Base-by-base conservation (phyloP, 192 early-diverging fungal genomes). In the Pilobolus umbonatus region DNA sequence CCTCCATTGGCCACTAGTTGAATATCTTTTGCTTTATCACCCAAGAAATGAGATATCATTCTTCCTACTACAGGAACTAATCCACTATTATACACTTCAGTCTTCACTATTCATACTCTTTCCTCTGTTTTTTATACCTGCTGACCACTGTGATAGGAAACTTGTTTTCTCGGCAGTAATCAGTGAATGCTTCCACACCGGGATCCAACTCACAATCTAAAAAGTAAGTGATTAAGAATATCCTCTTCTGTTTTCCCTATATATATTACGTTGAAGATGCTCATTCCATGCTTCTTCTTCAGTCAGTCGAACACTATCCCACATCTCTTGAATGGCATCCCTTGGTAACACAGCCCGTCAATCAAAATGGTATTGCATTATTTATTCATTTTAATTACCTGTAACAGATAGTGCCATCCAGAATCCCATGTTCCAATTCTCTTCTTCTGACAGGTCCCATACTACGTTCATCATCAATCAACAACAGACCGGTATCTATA, bases 111-210 rank as follows among this genome's bases (percentile, higher is more conserved):
- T 12, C 10, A 28, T 9, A 35, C 34, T 30, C 17, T 35, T 17
- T 21, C 34, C 11, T 12, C 9, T 12, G 21, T 25, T 29, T 39
- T 15, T 15, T 36, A 2, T 66, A 75, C 59, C 77, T 80, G 68
- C 80, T 82, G 9, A 89, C 70, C 3, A 91, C 76, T 15, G 77
- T 79, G 29, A 91, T 71, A 14, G 89, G 82, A 19, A 86, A 74
- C 7, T 67, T 30, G 14, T 83, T 65, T 22, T 61, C 43, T 10
- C 68, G 43, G 28, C 76, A 77, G 36, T 75, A 82, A 8, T 76
- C 61, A 56, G 80, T 77, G 60, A 88, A 82, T 0, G 44, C 48
- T 6, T 61, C 49, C 61, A 91, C 88, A 3, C 77, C 72, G 19
- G 85, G 78, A 52, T 89, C 87, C 11, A 87, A 49, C n/a, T 74